Percentiles rank a stretch among this genome's conserved stretches.
Conservation (phyloP, 805 yeast species). For the Metschnikowia colocasiae region DNA sequence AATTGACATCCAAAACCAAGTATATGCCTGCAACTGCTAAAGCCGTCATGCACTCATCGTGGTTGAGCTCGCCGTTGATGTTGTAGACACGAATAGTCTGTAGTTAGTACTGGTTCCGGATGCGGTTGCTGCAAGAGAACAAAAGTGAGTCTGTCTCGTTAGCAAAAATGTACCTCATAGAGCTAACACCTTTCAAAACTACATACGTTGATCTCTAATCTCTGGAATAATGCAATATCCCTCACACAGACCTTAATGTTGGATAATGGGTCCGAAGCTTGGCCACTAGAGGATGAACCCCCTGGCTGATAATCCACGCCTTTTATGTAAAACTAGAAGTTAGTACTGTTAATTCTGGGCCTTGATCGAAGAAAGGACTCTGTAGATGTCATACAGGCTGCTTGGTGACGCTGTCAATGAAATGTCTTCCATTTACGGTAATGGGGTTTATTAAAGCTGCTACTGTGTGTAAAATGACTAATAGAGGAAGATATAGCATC, state of each 20-base stretch:
- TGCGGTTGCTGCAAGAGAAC: neutral
- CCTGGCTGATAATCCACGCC: slow-evolving; percentile 98
- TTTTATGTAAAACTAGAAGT: slow-evolving; percentile 59
- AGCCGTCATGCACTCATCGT: slow-evolving; percentile 87
- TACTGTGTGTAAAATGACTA: neutral
- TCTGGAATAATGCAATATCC: slow-evolving; percentile 76
- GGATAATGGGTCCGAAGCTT: slow-evolving; percentile 66
- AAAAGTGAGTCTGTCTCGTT: neutral
- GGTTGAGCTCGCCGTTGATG: slow-evolving; percentile 75
- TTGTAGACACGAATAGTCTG: slow-evolving; percentile 82
- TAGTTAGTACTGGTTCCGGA: slow-evolving; percentile 14
- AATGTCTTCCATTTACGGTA: slow-evolving; percentile 62
- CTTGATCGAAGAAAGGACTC: neutral
- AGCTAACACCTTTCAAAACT: neutral
- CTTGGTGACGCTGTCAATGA: slow-evolving; percentile 68
- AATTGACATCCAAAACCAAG: slow-evolving; percentile 84
- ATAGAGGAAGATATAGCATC: neutral
- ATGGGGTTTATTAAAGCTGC: slow-evolving; percentile 49
- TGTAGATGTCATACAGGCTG: slow-evolving; percentile 52
- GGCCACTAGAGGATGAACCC: slow-evolving; percentile 75
- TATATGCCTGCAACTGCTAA: slow-evolving; percentile 92
- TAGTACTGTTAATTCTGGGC: slow-evolving; percentile 7
- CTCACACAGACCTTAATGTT: slow-evolving; percentile 71
- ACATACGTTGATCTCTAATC: slow-evolving; percentile 68
- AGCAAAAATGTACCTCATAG: neutral